These are phyloP conservation scores for Colletotrichum plurivorum DNA, from an alignment of 2,329 filamentous ascomycete genomes.

Conservation along the genomic window DNA sequence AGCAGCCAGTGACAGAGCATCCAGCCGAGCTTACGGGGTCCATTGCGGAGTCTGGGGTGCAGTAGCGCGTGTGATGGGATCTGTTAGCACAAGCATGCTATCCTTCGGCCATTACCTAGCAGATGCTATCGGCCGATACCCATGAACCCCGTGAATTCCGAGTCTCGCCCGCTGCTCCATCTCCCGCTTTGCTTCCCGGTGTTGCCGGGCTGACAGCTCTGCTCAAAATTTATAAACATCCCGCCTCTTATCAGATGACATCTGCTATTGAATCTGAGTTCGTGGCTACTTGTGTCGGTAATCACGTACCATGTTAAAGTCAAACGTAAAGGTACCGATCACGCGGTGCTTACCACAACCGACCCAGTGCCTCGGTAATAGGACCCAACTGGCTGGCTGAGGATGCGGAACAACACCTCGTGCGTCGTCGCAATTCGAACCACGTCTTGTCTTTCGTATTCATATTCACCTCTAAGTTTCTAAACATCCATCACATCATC, in stretches of 20 bases:
- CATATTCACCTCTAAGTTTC: background rate
- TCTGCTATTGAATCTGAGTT: slow-evolving; percentile 13
- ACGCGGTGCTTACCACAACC: background rate
- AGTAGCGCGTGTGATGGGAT: slow-evolving; percentile 22
- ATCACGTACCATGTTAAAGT: background rate
- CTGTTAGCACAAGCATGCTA: background rate
- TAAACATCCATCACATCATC: too few species aligned
- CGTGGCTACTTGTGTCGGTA: background rate
- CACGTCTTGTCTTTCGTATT: background rate
- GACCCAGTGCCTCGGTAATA: slow-evolving; percentile 6
- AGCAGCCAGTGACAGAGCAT: slow-evolving; percentile 14
- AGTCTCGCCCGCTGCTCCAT: background rate
- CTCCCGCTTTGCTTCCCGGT: slow-evolving; percentile 8
- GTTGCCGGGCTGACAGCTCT: background rate
- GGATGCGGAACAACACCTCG: too few species aligned
- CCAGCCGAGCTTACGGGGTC: slow-evolving; percentile 15
- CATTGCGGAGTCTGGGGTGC: slow-evolving; percentile 29
- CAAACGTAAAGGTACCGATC: slow-evolving; percentile 1
- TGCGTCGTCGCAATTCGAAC: background rate
- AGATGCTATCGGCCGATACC: background rate
- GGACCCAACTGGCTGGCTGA: too few species aligned
- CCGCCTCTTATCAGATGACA: slow-evolving; percentile 11
- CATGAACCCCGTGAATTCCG: background rate
- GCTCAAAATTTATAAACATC: background rate
- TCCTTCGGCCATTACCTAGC: too few species aligned